Conservation (phyloP, 257 asterid species). For the Solanum medicagineum region DNA sequence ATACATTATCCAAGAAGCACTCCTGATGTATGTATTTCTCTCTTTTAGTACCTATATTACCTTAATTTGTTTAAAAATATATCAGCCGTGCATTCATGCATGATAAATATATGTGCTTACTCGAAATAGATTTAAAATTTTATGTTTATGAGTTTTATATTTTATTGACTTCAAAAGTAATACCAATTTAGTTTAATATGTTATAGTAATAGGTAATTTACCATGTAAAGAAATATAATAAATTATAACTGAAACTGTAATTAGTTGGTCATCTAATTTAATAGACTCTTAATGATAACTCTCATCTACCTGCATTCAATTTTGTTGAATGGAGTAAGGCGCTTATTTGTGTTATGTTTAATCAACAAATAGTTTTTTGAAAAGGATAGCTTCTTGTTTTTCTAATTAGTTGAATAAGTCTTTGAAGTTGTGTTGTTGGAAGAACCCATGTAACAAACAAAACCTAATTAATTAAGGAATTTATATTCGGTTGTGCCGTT, state of each 20-base stretch:
- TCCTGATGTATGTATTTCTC: slow-evolving; percentile 44
- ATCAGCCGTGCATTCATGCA: no score
- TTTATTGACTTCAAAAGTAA: background rate
- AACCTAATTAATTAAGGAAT: background rate
- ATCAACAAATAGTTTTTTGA: no score
- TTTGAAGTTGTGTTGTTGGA: background rate
- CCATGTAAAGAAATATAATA: background rate
- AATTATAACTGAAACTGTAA: background rate
- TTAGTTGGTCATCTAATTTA: background rate
- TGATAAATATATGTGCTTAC: background rate
- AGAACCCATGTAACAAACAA: background rate
- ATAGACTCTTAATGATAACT: background rate
- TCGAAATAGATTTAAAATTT: background rate
- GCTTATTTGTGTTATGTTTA: no score
- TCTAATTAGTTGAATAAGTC: background rate
- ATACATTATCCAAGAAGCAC: slow-evolving; percentile 90
- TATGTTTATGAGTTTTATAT: background rate
- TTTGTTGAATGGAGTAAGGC: background rate
- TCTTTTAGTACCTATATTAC: background rate
- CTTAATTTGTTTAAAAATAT: no score
- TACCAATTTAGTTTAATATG: background rate
- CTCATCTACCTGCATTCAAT: background rate
- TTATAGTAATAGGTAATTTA: background rate
- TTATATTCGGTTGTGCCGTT: background rate
- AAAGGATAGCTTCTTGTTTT: no score